These are phyloP conservation scores for Favolaschia claudopus DNA, from an alignment of 768 basidiomycete species.

Conservation along the genomic window DNA sequence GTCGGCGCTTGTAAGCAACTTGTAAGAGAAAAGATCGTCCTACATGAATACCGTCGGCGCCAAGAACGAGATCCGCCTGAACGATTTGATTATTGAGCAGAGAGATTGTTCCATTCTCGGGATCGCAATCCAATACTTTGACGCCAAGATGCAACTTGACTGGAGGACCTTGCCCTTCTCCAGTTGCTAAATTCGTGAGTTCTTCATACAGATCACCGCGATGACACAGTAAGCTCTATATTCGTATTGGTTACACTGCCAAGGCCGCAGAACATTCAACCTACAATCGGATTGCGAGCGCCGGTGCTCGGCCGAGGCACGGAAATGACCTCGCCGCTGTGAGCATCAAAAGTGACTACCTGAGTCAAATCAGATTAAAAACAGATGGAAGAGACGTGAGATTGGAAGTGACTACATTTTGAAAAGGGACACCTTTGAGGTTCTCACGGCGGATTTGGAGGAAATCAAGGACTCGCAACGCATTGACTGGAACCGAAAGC, in stretches of 20 bases:
- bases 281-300: background rate
- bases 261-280: background rate
- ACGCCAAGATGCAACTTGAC: conserved; percentile 10
- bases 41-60: conserved; percentile 42
- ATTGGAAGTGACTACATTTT: conserved; percentile 1
- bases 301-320: too few relatives aligned
- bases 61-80: conserved; percentile 42
- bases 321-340: background rate
- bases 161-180: conserved; percentile 4
- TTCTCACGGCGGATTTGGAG: conserved; percentile 6
- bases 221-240: conserved; percentile 9
- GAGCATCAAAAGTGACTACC: background rate
- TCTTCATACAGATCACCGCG: conserved; percentile 19
- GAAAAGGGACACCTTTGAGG: conserved; percentile 3
- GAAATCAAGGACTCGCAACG: conserved; percentile 12
- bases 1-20: background rate
- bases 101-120: conserved; percentile 40
- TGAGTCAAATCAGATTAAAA: background rate
- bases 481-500: conserved; percentile 7
- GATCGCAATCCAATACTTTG: conserved; percentile 12
- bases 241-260: background rate
- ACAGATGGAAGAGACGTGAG: background rate
- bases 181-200: conserved; percentile 3
- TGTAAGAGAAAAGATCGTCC: background rate
- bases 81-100: conserved; percentile 44